Conservation (phyloP, 192 early-diverging fungal genomes). For the Entomortierella parvispora region DNA sequence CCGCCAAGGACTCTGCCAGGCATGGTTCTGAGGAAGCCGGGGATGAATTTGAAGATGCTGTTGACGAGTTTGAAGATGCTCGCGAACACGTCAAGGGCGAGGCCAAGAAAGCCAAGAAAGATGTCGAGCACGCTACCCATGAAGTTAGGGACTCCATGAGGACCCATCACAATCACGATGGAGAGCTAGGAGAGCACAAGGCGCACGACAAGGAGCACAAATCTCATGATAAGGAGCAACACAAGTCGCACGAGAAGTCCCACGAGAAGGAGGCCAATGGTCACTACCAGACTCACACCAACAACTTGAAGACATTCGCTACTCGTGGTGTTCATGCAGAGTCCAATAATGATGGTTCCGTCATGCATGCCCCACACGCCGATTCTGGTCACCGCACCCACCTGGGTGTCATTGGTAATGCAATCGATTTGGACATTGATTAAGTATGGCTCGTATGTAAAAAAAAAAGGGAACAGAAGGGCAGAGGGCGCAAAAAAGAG, state of each 20-base stretch:
- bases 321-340: constrained; percentile 21
- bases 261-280: not conserved
- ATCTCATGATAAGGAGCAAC: constrained; percentile 7
- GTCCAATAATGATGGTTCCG: constrained; percentile 10
- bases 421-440: constrained; percentile 6
- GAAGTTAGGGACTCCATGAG: not conserved
- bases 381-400: constrained; percentile 34
- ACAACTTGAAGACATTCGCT: constrained; percentile 31
- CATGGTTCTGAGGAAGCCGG: not conserved
- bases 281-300: constrained; percentile 18
- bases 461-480: not conserved
- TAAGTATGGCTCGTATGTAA: not conserved
- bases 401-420: constrained; percentile 26
- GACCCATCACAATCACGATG: constrained; percentile 1
- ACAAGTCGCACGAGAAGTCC: not conserved
- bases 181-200: not conserved
- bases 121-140: constrained; percentile 15
- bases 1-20: constrained; percentile 6
- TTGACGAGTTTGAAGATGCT: constrained; percentile 4
- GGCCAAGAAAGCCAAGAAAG: constrained; percentile 15
- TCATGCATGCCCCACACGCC: constrained; percentile 11
- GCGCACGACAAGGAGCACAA: not conserved
- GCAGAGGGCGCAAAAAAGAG: not conserved
- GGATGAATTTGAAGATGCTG: constrained; percentile 1
- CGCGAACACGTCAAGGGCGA: not conserved